These are phyloP conservation scores for Bruguiera gymnorhiza DNA, from an alignment of 345 rosid species.

Conservation along the genomic window DNA sequence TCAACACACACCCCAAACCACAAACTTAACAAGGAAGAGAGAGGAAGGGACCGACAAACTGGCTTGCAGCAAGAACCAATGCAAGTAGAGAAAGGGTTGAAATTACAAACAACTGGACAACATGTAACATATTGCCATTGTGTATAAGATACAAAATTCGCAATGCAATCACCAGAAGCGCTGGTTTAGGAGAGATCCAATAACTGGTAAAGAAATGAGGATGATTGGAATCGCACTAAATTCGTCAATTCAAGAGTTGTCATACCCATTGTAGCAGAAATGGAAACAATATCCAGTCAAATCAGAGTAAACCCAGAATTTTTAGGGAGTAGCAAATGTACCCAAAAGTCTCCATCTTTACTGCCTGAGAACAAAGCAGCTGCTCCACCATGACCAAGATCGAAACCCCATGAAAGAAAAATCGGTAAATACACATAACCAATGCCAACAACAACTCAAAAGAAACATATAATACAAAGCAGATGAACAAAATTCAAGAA, in stretches of 20 bases:
- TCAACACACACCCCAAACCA: slow-evolving; percentile 17
- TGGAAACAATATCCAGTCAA: neutral
- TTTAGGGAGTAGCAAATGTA: neutral
- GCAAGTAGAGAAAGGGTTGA: neutral
- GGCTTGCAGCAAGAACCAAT: neutral
- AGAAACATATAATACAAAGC: neutral
- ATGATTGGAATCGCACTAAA: neutral
- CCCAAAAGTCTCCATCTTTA: slow-evolving; percentile 11
- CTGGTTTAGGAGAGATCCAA: slow-evolving; percentile 1
- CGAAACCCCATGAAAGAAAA: too few relatives aligned
- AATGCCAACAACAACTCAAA: neutral
- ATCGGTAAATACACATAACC: neutral
- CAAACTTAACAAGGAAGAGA: neutral
- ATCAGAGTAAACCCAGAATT: neutral
- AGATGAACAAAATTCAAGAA: neutral
- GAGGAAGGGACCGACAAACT: neutral
- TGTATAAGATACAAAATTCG: neutral
- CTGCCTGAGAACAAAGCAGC: neutral
- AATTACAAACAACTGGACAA: neutral
- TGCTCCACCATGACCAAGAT: too few relatives aligned
- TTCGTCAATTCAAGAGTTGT: neutral
- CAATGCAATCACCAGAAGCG: neutral
- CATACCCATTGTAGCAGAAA: neutral
- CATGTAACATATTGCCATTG: too few relatives aligned
- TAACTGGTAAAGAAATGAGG: slow-evolving; percentile 2